phyloP scores from a whole-genome alignment of 2,329 filamentous ascomycete species.

The Fusarium heterosporum region DNA sequence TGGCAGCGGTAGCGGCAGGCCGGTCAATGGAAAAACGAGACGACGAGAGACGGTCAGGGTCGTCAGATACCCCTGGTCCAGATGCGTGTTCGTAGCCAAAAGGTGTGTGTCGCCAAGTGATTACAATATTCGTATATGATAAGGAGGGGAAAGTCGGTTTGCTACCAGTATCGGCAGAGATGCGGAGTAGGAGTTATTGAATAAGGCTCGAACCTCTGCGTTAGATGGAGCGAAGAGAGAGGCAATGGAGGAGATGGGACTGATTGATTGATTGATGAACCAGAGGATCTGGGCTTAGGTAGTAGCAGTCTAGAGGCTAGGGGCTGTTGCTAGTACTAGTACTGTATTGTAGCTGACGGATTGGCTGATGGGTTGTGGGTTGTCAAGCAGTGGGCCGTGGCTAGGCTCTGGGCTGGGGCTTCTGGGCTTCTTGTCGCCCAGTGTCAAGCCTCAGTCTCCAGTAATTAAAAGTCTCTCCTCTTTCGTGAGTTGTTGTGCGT shows the following conservation, averaged over 20 bases:
- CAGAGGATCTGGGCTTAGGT: conserved; percentile 20
- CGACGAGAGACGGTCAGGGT: conserved; percentile 40
- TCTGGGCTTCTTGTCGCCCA: neutral
- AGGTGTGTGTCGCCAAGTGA: conserved; percentile 8
- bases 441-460: neutral
- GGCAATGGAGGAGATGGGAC: conserved; percentile 27
- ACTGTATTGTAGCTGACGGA: conserved; percentile 31
- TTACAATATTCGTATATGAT: conserved; percentile 33
- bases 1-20: conserved; percentile 35
- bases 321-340: conserved; percentile 29
- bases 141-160: conserved; percentile 16
- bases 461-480: neutral
- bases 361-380: neutral
- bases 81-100: conserved; percentile 31
- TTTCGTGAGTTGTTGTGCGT: conserved; percentile 3
- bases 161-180: conserved; percentile 1
- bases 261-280: conserved; percentile 35
- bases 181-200: conserved; percentile 26
- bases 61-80: conserved; percentile 36
- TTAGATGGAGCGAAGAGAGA: conserved; percentile 22
- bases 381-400: conserved; percentile 4
- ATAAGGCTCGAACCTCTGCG: conserved; percentile 15
- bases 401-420: neutral
- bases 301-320: conserved; percentile 8
- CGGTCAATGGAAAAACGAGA: conserved; percentile 44